Base-by-base conservation (phyloP, 257 asterid genomes). In the Solanum rostratum region DNA sequence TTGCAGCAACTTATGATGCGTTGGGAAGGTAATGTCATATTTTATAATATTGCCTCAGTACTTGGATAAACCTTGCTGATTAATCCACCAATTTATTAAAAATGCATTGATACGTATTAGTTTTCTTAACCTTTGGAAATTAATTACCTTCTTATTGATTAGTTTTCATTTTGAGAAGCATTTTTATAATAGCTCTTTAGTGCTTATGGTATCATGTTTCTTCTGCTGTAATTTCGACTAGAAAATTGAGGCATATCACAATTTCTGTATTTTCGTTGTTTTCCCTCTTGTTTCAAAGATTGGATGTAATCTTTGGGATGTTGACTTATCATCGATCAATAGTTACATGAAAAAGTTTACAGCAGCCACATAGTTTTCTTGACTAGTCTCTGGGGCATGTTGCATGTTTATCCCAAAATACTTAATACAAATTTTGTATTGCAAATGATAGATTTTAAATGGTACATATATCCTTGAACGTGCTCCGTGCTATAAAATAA, bases 1-100 rank as follows among this genome's bases (percentile, higher is more conserved):
- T 97, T 45, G 98, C 99, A 18, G 99, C 99, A 78, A 95, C 98
- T 84, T 97, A 97, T 86, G 99, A 97, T 88, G 99, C 98, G 43
- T 88, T 95, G 94, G 99, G 99, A 90, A 97, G 99, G 99, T 97
- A 97, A 92, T 81, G 41, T 78, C 43, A 33, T 59, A 15, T 63
- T 84, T 54, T 65, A n/a, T 13, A 43, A 27, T 62, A 0, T 79
- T 43, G 27, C 29, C 29, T 50, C 29, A 24, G 29, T 49, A 22
- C 71, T 41, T 76, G 60, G 49, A 33, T 81, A 49, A 83, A 54
- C 66, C 37, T 22, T 57, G 5, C 19, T 30, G 65, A 30, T 45
- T 69, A 71, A 52, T 30, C 70, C 76, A 74, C 41, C 13, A 3
- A 22, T 74, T 73, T 73, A 45, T 74, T 1, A 24, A 10, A 74